Percentiles rank a stretch among this genome's conserved stretches.
Evolutionary conservation across 1,284 basidiomycete genomes (phyloP).

Genomic region (Cryptococcus sp.): DNA sequence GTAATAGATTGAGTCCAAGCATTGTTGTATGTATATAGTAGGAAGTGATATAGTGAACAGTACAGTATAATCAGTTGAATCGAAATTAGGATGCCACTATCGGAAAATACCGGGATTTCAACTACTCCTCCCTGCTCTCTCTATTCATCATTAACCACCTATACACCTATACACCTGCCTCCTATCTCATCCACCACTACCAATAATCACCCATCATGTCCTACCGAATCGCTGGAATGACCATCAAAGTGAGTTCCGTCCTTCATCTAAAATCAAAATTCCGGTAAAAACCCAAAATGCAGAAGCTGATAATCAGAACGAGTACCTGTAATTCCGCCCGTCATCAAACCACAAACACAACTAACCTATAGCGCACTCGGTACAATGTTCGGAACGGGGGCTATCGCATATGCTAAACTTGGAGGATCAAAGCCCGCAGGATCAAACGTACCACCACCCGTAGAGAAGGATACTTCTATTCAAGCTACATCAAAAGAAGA

Average conservation of each 20-base stretch:
- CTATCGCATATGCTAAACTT: conserved; percentile 31
- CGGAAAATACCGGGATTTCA: conserved; percentile 6
- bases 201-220: conserved; percentile 36
- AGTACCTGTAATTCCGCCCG: conserved; percentile 18
- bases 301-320: conserved; percentile 15
- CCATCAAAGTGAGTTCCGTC: conserved; percentile 45
- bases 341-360: not conserved
- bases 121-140: not conserved
- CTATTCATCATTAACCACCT: not conserved
- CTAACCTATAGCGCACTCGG: conserved; percentile 34
- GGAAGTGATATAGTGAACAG: not conserved
- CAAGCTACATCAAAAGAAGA: conserved; percentile 27
- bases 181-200: conserved; percentile 1
- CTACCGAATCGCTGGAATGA: conserved; percentile 47
- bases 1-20: conserved; percentile 19
- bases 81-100: conserved; percentile 4
- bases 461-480: conserved; percentile 24
- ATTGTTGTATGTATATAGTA: conserved; percentile 10
- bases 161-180: not conserved
- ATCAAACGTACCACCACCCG: conserved; percentile 12
- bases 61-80: too few species aligned
- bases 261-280: not conserved
- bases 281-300: not conserved
- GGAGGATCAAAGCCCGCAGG: conserved; percentile 25
- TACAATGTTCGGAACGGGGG: conserved; percentile 40